Conservation (phyloP, 768 basidiomycete species). For the Suillus discolor region DNA sequence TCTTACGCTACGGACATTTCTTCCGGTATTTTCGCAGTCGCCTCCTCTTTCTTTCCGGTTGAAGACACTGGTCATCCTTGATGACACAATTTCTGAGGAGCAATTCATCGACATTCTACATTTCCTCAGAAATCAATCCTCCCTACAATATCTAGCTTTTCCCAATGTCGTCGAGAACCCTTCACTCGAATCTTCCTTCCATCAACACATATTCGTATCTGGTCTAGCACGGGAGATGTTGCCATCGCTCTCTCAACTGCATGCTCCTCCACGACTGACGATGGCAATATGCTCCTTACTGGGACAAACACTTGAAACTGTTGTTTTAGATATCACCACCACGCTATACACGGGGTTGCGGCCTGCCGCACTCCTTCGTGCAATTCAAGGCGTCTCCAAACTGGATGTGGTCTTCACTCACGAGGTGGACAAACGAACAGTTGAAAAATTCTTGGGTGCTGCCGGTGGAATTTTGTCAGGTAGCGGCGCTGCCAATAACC, state of each 20-base stretch:
- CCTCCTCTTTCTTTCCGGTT: slow-evolving; percentile 25
- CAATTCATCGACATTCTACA: slow-evolving; percentile 22
- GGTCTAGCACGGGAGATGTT: slow-evolving; percentile 15
- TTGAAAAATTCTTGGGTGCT: slow-evolving; percentile 32
- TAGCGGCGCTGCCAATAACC: slow-evolving; percentile 6
- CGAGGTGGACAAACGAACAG: slow-evolving; percentile 36
- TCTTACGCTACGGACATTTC: slow-evolving; percentile 29
- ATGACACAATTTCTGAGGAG: slow-evolving; percentile 24
- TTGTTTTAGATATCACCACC: slow-evolving; percentile 27
- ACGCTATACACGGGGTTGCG: slow-evolving; percentile 33
- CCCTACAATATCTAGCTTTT: slow-evolving; percentile 30
- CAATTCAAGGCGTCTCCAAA: slow-evolving; percentile 29
- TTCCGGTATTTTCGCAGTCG: slow-evolving; percentile 21
- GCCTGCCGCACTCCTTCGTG: slow-evolving; percentile 28
- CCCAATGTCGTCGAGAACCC: slow-evolving; percentile 25
- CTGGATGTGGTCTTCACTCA: slow-evolving; percentile 32
- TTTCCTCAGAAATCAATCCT: slow-evolving; percentile 28
- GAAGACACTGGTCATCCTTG: slow-evolving; percentile 30
- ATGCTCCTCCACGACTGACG: slow-evolving; percentile 28
- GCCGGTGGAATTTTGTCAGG: slow-evolving; percentile 26
- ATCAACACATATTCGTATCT: slow-evolving; percentile 4
- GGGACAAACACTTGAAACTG: slow-evolving; percentile 19
- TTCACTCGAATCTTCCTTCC: not conserved
- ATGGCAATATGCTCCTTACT: slow-evolving; percentile 22
- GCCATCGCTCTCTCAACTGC: slow-evolving; percentile 28